phyloP scores from a whole-genome alignment of 2,329 filamentous ascomycete species.

The Intubia oerlemansii region DNA sequence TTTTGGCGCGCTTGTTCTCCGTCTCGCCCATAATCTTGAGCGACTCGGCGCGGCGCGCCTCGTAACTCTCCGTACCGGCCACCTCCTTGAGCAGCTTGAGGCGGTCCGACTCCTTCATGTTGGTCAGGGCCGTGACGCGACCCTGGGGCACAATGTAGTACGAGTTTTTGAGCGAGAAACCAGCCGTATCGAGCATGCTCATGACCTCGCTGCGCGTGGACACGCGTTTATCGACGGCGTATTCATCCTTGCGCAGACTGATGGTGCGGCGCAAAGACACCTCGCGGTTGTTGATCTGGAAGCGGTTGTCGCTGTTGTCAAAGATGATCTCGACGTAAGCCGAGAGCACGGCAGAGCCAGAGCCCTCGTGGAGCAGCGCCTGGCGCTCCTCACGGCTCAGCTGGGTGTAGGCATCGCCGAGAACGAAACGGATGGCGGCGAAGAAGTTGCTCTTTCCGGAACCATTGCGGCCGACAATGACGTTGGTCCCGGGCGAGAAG shows the following conservation, averaged over 20 bases:
- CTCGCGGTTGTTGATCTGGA: conserved; percentile 81
- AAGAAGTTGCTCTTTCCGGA: conserved; percentile 99
- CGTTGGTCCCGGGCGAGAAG: conserved; percentile 92
- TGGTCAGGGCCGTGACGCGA: conserved; percentile 84
- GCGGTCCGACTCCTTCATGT: conserved; percentile 93
- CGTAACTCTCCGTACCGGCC: conserved; percentile 94
- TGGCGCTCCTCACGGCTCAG: conserved; percentile 92
- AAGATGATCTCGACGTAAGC: conserved; percentile 99
- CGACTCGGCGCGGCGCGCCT: conserved; percentile 74
- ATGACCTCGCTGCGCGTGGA: conserved; percentile 76
- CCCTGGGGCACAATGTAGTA: conserved; percentile 99
- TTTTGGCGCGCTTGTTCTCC: conserved; percentile 82
- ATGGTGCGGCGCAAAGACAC: conserved; percentile 84
- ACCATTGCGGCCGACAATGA: conserved; percentile 96
- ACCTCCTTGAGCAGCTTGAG: conserved; percentile 87
- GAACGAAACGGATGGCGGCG: conserved; percentile 91
- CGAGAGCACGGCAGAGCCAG: conserved; percentile 93
- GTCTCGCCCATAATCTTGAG: conserved; percentile 95
- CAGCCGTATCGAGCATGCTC: conserved; percentile 85
- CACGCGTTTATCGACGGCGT: conserved; percentile 91
- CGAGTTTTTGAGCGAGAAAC: conserved; percentile 90
- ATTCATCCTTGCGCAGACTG: conserved; percentile 95
- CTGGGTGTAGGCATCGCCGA: conserved; percentile 92
- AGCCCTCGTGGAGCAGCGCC: conserved; percentile 91
- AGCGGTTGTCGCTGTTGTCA: conserved; percentile 90